These are phyloP conservation scores for Zopfochytrium polystomum DNA, from an alignment of 371 early-diverging fungal species.

Conservation along the genomic window DNA sequence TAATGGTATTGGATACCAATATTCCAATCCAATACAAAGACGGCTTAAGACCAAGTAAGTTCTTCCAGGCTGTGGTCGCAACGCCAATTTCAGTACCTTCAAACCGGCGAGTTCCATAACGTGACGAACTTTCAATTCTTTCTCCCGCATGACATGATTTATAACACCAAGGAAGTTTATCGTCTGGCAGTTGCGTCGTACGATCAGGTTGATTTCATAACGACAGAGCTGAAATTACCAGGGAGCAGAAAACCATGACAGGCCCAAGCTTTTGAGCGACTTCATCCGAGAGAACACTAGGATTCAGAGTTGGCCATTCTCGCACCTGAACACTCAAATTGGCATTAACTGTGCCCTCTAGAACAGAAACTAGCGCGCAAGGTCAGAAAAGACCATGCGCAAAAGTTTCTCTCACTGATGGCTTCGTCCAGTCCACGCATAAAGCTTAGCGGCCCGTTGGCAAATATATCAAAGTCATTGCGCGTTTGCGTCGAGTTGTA, in stretches of 20 bases:
- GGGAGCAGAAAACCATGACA: constrained; percentile 60
- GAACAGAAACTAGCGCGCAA: neutral
- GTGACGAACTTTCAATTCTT: constrained; percentile 56
- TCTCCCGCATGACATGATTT: constrained; percentile 62
- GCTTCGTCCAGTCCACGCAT: constrained; percentile 33
- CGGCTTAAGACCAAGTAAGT: no score
- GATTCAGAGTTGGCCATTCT: constrained; percentile 58
- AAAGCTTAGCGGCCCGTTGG: constrained; percentile 11
- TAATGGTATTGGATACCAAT: constrained; percentile 42
- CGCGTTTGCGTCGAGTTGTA: constrained; percentile 50
- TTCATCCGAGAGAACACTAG: constrained; percentile 36
- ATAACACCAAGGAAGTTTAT: no score
- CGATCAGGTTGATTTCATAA: no score
- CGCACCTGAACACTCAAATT: constrained; percentile 37
- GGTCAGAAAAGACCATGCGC: neutral
- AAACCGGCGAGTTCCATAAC: constrained; percentile 64
- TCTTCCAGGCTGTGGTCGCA: no score
- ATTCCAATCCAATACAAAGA: constrained; percentile 42
- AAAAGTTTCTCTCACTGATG: constrained; percentile 25
- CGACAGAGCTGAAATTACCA: constrained; percentile 50
- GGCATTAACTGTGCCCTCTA: constrained; percentile 7
- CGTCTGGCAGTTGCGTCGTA: no score
- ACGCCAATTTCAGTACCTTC: constrained; percentile 45
- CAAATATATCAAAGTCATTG: constrained; percentile 46
- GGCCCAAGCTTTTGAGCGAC: constrained; percentile 48